Percentiles rank a stretch among this genome's conserved stretches.
phyloP scores from a whole-genome alignment of 108 stramenopile genomes.

The Nannochloropsis salina region DNA sequence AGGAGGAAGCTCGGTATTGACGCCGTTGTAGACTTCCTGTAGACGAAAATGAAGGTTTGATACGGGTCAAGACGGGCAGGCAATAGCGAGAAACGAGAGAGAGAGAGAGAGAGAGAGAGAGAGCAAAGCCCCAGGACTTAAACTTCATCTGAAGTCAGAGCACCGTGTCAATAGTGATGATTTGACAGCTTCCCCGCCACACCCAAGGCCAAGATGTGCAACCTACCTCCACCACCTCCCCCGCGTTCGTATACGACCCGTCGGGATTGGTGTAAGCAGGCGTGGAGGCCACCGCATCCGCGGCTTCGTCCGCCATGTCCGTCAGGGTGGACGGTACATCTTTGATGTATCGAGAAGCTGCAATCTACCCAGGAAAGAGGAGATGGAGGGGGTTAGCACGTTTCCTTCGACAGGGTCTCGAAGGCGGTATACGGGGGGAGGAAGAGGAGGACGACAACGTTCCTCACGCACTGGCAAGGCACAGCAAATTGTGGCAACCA shows the following conservation, averaged over 20 bases:
- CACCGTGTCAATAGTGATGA: too few species aligned
- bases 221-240: neutral
- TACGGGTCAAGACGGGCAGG: neutral
- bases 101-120: too few species aligned
- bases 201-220: neutral
- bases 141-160: too few species aligned
- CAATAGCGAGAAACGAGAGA: neutral
- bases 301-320: conserved; percentile 13
- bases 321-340: neutral
- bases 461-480: too few species aligned
- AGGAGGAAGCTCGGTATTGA: neutral
- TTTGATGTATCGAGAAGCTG: neutral
- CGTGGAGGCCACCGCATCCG: neutral
- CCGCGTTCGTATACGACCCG: neutral
- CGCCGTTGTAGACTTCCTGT: conserved; percentile 1
- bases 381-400: neutral
- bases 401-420: too few species aligned
- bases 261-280: neutral
- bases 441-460: too few species aligned
- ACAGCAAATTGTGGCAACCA: too few species aligned
- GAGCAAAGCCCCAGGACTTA: too few species aligned
- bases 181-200: too few species aligned
- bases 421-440: too few species aligned
- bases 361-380: neutral
- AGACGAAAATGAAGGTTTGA: neutral